These are phyloP conservation scores for Penicillium crystallinum DNA, from an alignment of 495 filamentous ascomycete genomes.

Conservation along the genomic window DNA sequence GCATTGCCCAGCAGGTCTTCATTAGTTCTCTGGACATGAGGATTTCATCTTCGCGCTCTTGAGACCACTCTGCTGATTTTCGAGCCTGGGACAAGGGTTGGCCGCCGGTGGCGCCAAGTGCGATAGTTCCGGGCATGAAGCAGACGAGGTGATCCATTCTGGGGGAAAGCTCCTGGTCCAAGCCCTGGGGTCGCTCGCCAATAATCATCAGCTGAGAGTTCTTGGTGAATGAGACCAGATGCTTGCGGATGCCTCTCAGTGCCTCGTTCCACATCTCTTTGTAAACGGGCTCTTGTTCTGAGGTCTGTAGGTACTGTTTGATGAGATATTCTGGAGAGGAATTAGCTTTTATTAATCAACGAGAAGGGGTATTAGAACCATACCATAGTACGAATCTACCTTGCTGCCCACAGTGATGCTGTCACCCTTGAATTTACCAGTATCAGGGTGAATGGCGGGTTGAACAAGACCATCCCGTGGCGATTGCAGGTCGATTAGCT, in stretches of 20 bases:
- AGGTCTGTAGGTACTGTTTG: slow-evolving; percentile 94
- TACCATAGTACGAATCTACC: slow-evolving; percentile 92
- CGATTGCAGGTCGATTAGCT: slow-evolving; percentile 77
- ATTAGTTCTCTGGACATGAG: slow-evolving; percentile 80
- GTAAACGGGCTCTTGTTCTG: slow-evolving; percentile 79
- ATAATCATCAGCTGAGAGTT: slow-evolving; percentile 77
- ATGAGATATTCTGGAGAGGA: slow-evolving; percentile 73
- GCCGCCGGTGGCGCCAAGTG: slow-evolving; percentile 80
- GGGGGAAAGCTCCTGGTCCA: slow-evolving; percentile 58
- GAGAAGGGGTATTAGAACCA: background rate
- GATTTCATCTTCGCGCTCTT: slow-evolving; percentile 81
- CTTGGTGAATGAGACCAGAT: slow-evolving; percentile 83
- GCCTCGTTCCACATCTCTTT: slow-evolving; percentile 89
- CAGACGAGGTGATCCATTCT: slow-evolving; percentile 99
- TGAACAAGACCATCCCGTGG: slow-evolving; percentile 79
- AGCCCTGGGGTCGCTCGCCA: slow-evolving; percentile 74
- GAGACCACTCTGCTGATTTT: slow-evolving; percentile 63
- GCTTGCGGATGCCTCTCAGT: slow-evolving; percentile 78
- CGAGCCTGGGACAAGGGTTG: slow-evolving; percentile 66
- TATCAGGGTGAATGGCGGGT: slow-evolving; percentile 79
- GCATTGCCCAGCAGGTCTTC: slow-evolving; percentile 98
- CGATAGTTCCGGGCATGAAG: slow-evolving; percentile 96
- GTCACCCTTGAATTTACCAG: slow-evolving; percentile 68
- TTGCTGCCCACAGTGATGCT: slow-evolving; percentile 90
- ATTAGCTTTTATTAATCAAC: background rate